These are phyloP conservation scores for Amanita rimosa DNA, from an alignment of 768 basidiomycete genomes.

Conservation along the genomic window DNA sequence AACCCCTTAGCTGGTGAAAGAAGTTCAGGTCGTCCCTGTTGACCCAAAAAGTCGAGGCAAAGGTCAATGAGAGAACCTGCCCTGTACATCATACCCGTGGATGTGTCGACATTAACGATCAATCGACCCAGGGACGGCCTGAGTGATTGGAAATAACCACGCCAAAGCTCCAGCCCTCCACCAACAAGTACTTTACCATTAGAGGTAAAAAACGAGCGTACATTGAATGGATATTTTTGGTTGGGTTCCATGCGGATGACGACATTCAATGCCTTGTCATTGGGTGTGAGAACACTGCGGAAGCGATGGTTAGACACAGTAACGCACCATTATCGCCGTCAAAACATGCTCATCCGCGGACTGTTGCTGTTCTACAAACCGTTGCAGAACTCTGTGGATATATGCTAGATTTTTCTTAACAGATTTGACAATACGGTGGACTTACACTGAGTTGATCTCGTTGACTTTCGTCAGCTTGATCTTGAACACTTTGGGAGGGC, in stretches of 20 bases:
- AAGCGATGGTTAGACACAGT: not conserved
- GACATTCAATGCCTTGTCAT: conserved; percentile 54
- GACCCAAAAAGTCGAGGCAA: conserved; percentile 43
- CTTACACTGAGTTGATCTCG: conserved; percentile 35
- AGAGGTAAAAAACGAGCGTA: conserved; percentile 63
- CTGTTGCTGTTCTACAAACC: conserved; percentile 54
- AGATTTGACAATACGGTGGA: not conserved
- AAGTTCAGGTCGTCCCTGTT: not conserved
- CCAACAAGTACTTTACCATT: conserved; percentile 43
- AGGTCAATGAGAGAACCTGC: conserved; percentile 47
- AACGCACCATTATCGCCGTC: conserved; percentile 44
- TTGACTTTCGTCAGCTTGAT: conserved; percentile 51
- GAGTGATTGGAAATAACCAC: conserved; percentile 75
- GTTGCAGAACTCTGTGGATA: conserved; percentile 40
- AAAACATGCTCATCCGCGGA: conserved; percentile 57
- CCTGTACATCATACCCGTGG: conserved; percentile 68
- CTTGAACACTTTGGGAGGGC: conserved; percentile 55
- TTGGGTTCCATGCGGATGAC: conserved; percentile 69
- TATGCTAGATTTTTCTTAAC: not conserved
- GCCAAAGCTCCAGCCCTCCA: conserved; percentile 57
- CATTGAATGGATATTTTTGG: conserved; percentile 56
- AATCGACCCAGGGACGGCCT: conserved; percentile 54
- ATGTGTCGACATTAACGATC: conserved; percentile 69
- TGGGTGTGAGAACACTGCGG: not conserved
- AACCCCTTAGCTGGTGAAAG: conserved; percentile 26